These are phyloP conservation scores for Mycena haematopus DNA, from an alignment of 768 basidiomycete species.

Conservation along the genomic window DNA sequence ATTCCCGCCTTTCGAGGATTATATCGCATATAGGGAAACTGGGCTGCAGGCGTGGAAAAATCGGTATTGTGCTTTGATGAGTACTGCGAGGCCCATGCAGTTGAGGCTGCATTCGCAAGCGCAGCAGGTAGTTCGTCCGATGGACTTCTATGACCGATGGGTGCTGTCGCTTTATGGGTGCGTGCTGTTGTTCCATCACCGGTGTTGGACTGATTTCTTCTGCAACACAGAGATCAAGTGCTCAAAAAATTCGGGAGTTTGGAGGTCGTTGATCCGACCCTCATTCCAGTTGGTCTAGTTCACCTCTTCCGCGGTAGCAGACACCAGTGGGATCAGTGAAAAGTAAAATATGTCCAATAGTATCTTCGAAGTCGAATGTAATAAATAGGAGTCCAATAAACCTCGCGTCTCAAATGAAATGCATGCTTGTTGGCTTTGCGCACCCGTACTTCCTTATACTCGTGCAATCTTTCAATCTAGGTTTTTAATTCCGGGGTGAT, in stretches of 20 bases:
- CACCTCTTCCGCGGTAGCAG: constrained; percentile 22
- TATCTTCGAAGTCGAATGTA: no score
- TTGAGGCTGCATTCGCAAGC: neutral
- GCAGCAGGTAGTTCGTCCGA: neutral
- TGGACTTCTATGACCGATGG: constrained; percentile 29
- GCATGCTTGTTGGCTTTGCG: no score
- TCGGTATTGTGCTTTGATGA: constrained; percentile 12
- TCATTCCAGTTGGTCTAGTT: constrained; percentile 34
- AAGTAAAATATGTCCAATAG: neutral
- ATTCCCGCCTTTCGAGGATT: constrained; percentile 20
- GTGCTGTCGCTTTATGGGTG: constrained; percentile 28
- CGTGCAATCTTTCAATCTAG: no score
- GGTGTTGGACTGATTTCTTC: neutral
- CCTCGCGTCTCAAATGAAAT: no score
- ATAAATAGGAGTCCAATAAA: no score
- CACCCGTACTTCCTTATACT: no score
- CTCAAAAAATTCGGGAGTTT: constrained; percentile 31
- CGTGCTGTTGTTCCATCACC: neutral
- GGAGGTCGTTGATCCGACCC: constrained; percentile 30
- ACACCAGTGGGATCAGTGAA: constrained; percentile 28
- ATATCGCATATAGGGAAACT: neutral
- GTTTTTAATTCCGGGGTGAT: no score
- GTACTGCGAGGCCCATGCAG: constrained; percentile 8
- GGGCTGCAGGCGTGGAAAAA: constrained; percentile 7
- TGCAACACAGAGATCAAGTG: constrained; percentile 25